Percentiles rank a stretch among this genome's conserved stretches.
phyloP scores from a whole-genome alignment of 2,329 filamentous ascomycete genomes.

The Elsinoe necatrix region DNA sequence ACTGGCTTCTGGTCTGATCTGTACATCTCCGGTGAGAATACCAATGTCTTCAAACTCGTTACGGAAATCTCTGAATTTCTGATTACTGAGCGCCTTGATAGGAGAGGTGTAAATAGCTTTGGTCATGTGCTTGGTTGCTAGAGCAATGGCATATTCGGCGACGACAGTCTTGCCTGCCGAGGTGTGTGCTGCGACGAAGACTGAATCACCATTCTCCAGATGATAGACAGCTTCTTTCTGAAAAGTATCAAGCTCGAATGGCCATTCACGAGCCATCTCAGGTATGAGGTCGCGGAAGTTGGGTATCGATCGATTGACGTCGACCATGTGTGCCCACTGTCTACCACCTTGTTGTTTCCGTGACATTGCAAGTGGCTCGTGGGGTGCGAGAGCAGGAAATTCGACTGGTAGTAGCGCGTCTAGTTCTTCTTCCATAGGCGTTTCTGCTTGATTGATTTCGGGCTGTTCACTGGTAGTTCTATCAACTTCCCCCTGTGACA shows the following conservation, averaged over 20 bases:
- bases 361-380: constrained; percentile 63
- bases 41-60: constrained; percentile 89
- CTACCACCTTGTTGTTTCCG: constrained; percentile 64
- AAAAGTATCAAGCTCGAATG: constrained; percentile 94
- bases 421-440: constrained; percentile 53
- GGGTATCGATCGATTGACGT: constrained; percentile 84
- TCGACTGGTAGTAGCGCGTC: constrained; percentile 84
- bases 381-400: constrained; percentile 83
- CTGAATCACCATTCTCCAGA: constrained; percentile 89
- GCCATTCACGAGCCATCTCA: constrained; percentile 92
- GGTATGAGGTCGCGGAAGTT: constrained; percentile 92
- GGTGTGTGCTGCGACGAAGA: constrained; percentile 95
- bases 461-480: constrained; percentile 34
- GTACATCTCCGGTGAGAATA: constrained; percentile 93
- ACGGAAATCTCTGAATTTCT: constrained; percentile 95
- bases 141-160: constrained; percentile 91
- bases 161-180: constrained; percentile 98
- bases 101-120: constrained; percentile 99
- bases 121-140: constrained; percentile 98
- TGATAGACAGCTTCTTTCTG: constrained; percentile 98
- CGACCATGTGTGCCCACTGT: constrained; percentile 98
- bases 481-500: constrained; percentile 29
- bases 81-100: constrained; percentile 96
- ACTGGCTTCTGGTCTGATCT: constrained; percentile 94
- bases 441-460: constrained; percentile 30